phyloP scores from a whole-genome alignment of 768 basidiomycete species.

The Mrakia gelida region DNA sequence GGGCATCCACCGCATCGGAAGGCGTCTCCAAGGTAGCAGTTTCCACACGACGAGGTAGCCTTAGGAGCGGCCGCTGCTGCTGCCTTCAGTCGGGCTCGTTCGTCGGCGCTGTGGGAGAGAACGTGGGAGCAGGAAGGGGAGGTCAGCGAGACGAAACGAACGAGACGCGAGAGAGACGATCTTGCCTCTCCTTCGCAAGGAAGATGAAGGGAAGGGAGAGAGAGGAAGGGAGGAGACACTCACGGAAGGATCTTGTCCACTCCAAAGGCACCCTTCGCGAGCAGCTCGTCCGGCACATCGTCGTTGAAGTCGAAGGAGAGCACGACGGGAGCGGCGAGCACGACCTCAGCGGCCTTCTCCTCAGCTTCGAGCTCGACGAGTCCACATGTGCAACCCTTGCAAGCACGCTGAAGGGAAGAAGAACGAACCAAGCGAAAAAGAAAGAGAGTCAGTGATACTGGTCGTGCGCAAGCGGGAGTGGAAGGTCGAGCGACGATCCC shows the following conservation, averaged over 20 bases:
- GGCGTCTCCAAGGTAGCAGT: slow-evolving; percentile 95
- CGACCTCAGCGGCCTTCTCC: slow-evolving; percentile 49
- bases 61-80: slow-evolving; percentile 33
- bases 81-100: slow-evolving; percentile 29
- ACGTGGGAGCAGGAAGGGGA: background rate
- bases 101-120: background rate
- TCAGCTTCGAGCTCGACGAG: slow-evolving; percentile 87
- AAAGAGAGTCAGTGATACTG: slow-evolving; percentile 8
- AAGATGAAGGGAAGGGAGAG: no score
- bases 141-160: background rate
- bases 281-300: slow-evolving; percentile 38
- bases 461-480: no score
- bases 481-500: background rate
- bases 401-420: slow-evolving; percentile 52
- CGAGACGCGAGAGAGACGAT: background rate
- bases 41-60: slow-evolving; percentile 95
- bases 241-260: slow-evolving; percentile 21
- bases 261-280: slow-evolving; percentile 23
- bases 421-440: background rate
- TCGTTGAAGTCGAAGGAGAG: slow-evolving; percentile 65
- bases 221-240: background rate
- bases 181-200: no score
- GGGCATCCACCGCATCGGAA: slow-evolving; percentile 96
- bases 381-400: slow-evolving; percentile 96
- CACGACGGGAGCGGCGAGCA: slow-evolving; percentile 39